phyloP scores from a whole-genome alignment of 164 flowering plant genomes.

The Akebia trifoliata region DNA sequence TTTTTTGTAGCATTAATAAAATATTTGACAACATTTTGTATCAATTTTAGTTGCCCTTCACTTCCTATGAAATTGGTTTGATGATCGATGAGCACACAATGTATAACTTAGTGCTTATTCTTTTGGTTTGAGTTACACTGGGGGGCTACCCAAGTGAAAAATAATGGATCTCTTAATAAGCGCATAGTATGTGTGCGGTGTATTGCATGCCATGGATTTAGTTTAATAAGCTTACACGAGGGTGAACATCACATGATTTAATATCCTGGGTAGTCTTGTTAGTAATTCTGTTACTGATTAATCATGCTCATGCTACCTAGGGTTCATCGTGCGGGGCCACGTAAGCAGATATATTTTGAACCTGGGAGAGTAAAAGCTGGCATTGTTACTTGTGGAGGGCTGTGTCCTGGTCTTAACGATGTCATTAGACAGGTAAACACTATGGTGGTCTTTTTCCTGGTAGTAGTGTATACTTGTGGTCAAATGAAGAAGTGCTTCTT shows the following conservation, averaged over 20 bases:
- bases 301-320: conserved; percentile 12
- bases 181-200: too few species aligned
- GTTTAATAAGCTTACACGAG: neutral
- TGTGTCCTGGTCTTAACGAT: conserved; percentile 38
- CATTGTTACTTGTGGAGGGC: conserved; percentile 35
- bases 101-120: neutral
- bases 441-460: neutral
- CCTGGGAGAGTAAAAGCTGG: conserved; percentile 32
- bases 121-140: neutral
- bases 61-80: too few species aligned
- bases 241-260: neutral
- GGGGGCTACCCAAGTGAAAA: neutral
- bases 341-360: conserved; percentile 31
- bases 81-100: conserved; percentile 22
- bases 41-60: too few species aligned
- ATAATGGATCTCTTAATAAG: neutral
- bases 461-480: neutral
- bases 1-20: too few species aligned
- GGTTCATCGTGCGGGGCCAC: conserved; percentile 37
- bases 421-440: conserved; percentile 31
- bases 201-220: neutral
- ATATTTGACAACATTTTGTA: too few species aligned
- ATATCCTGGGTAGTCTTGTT: neutral
- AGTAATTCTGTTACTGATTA: conserved; percentile 4
- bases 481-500: conserved; percentile 1